Percentiles rank a stretch among this genome's conserved stretches.
These are phyloP conservation scores for Nepenthes gracilis DNA, from an alignment of 148 eudicot genomes.

Conservation along the genomic window DNA sequence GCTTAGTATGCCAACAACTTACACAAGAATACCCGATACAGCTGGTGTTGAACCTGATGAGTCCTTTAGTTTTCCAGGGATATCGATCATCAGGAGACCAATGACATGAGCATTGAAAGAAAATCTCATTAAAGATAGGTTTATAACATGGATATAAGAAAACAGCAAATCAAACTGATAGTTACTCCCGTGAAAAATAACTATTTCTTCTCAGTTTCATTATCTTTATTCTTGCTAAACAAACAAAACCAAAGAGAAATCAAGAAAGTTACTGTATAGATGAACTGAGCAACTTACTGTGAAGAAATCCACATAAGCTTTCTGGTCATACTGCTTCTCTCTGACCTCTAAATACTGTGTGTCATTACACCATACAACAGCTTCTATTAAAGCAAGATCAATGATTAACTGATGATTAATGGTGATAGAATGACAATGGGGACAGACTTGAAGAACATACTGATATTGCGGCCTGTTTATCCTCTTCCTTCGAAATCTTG, in stretches of 20 bases:
- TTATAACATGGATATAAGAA: not conserved
- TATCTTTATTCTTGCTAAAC: not conserved
- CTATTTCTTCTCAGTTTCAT: too few relatives aligned
- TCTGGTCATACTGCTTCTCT: conserved; percentile 94
- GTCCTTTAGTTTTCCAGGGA: conserved; percentile 27
- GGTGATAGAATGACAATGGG: not conserved
- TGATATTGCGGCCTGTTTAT: conserved; percentile 54
- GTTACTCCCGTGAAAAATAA: too few relatives aligned
- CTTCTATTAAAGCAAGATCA: conserved; percentile 8
- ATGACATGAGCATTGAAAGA: not conserved
- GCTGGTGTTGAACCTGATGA: conserved; percentile 37
- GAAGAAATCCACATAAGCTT: conserved; percentile 63
- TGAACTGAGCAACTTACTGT: conserved; percentile 39
- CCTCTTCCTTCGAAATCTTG: conserved; percentile 60
- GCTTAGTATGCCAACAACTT: conserved; percentile 21
- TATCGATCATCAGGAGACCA: conserved; percentile 1
- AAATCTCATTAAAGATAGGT: not conserved
- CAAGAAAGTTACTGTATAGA: not conserved
- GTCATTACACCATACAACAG: conserved; percentile 19
- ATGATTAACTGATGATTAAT: not conserved
- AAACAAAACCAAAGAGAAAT: not conserved
- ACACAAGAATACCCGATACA: conserved; percentile 63
- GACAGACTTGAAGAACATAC: conserved; percentile 23
- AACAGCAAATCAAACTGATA: not conserved
- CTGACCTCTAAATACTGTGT: conserved; percentile 82